Base-by-base conservation (phyloP, 1,139 yeast genomes). In the Candida glucosophila region DNA sequence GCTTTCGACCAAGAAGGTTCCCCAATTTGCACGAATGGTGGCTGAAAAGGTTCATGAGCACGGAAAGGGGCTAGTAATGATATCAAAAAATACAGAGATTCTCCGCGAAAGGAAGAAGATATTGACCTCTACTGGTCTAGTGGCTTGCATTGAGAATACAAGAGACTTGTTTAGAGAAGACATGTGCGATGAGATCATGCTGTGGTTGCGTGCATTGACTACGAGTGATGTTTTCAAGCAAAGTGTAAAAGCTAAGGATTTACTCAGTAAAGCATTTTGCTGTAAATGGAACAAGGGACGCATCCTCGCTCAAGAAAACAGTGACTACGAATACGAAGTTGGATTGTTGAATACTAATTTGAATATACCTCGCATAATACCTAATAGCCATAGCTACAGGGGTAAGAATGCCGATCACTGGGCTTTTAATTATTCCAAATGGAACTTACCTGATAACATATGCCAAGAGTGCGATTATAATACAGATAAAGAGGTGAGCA, bases 161-260 rank as follows among this genome's bases (percentile, higher is more conserved):
- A 57, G 88, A 32, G 95, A 83, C 42, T 56, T 71, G 6, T 79
- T 81, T 43, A 59, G 93, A 28, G 95, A 85, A 46, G 90, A 81
- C 31, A 76, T 81, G 85, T 77, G 81, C 36, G 77, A 72, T 28
- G 85, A 77, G 32, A 72, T 83, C 13, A 46, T 82, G 6, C 43
- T 49, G 12, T 81, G 93, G 88, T 45, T 83, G 3, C 53, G 58
- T 19, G 80, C 73, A 23, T 49, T 85, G 23, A 60, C 80, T 0
- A 67, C 62, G 29, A 66, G 79, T 17, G 68, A 72, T 22, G 41
- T 80, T 14, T 65, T 67, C 33, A 72, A 71, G 12, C 64, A 67
- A 23, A 68, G 69, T 35, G 51, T 55, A 22, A 40, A 58, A 1
- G 51, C 71, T 2, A 62, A 79, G 29, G 65, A 73, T 26, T 43